Percentiles rank a stretch among this genome's conserved stretches.
Conservation (phyloP, 441 rosid species). For the Biscutella laevigata region DNA sequence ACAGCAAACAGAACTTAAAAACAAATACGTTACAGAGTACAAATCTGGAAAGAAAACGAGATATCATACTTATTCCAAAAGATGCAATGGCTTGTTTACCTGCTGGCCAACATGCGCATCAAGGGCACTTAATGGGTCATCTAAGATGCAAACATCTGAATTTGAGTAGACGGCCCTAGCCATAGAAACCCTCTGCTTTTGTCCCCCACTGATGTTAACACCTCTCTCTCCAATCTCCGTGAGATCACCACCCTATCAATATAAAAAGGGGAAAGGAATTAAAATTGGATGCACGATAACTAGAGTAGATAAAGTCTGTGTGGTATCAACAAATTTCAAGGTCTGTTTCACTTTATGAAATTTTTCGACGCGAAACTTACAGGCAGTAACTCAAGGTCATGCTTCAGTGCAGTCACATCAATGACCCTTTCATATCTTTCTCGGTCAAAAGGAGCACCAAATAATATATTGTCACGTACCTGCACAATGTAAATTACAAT, state of each 20-base stretch:
- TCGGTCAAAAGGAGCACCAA: constrained; percentile 63
- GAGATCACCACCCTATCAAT: constrained; percentile 78
- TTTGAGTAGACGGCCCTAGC: constrained; percentile 87
- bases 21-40: background rate
- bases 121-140: constrained; percentile 92
- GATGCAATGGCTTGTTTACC: constrained; percentile 36
- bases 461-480: constrained; percentile 86
- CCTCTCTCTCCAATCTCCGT: constrained; percentile 98
- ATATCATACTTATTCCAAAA: background rate
- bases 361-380: constrained; percentile 42
- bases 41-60: background rate
- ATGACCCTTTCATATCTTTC: constrained; percentile 70
- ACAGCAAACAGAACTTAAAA: constrained; percentile 6
- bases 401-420: constrained; percentile 74
- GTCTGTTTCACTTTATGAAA: background rate
- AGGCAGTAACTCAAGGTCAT: constrained; percentile 82
- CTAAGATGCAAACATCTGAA: constrained; percentile 78
- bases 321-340: constrained; percentile 8
- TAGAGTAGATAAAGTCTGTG: background rate
- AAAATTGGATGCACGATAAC: constrained; percentile 10
- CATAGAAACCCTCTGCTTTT: constrained; percentile 97
- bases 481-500: constrained; percentile 25
- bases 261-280: constrained; percentile 20
- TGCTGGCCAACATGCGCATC: constrained; percentile 93
- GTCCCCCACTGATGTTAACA: no score